Evolutionary conservation across 805 yeast genomes (phyloP).

Genomic region (Barnettozyma californica): DNA sequence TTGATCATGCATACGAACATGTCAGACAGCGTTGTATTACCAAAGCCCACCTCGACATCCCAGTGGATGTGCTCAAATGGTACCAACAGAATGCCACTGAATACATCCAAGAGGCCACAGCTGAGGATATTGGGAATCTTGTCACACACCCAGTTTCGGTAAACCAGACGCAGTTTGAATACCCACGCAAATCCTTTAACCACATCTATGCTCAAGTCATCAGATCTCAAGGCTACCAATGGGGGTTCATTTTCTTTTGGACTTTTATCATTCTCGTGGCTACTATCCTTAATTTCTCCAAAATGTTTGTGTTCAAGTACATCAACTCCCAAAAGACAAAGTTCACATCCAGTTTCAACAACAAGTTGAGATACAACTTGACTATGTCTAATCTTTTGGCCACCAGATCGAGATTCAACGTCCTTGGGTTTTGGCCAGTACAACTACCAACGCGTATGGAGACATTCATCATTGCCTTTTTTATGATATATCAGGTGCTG

Average conservation of each 20-base stretch:
- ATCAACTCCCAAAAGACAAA: constrained; percentile 16
- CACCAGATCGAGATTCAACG: constrained; percentile 18
- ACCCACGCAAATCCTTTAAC: constrained; percentile 31
- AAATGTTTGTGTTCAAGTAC: constrained; percentile 24
- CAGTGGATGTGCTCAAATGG: constrained; percentile 29
- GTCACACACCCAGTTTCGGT: constrained; percentile 31
- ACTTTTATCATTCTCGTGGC: constrained; percentile 28
- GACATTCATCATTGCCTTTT: constrained; percentile 28
- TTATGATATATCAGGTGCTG: constrained; percentile 28
- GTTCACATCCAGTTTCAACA: constrained; percentile 13
- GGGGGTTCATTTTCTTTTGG: constrained; percentile 44
- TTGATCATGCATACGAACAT: constrained; percentile 37
- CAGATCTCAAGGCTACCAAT: constrained; percentile 37
- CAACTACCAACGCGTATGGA: constrained; percentile 29
- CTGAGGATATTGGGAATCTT: constrained; percentile 18
- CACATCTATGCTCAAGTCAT: constrained; percentile 33
- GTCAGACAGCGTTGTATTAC: constrained; percentile 30
- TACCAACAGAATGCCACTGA: constrained; percentile 32
- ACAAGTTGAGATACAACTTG: constrained; percentile 21
- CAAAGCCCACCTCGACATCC: constrained; percentile 31
- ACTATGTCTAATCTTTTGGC: constrained; percentile 26
- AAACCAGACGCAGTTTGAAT: constrained; percentile 28
- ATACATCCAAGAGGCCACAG: constrained; percentile 28
- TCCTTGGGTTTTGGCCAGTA: constrained; percentile 24
- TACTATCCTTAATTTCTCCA: constrained; percentile 26